Base-by-base conservation (phyloP, 148 eudicot genomes). In the Rhododendron mucronatum region DNA sequence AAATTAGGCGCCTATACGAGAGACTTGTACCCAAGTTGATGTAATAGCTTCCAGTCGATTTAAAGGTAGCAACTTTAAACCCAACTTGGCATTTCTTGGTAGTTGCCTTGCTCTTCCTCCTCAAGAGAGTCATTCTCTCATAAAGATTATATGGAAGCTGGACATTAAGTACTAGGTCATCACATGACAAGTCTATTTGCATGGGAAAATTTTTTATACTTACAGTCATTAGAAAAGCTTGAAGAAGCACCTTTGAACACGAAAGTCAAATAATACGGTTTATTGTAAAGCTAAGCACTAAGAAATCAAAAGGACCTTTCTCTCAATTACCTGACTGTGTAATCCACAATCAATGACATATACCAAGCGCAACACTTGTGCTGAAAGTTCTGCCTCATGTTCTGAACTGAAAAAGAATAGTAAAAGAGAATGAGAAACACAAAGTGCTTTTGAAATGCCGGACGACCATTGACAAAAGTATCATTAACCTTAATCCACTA, bases 341-440 rank as follows among this genome's bases (percentile, higher is more conserved):
- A 91, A 83, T 81, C 93, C 96, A 88, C 92, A 91, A 85, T 96
- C 97, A 89, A 94, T 93, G 87, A 91, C 92, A 90, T 91, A 94
- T 48, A 96, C 89, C 84, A 96, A 83, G 86, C 95, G 94, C 85
- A 96, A n/a, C 81, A 95, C 94, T 80, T 98, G 97, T 61, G 97
- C 98, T 48, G 98, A 89, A 90, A 96, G 95, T 83, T 95, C 98
- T 67, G 98, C 99, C 90, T 96, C 99, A 88, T 94, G 90, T 86
- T 92, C 94, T 79, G 88, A 89, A 86, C 99, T 96, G 93, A 76
- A 92, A 73, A 83, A 41, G 87, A 59, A 82, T 15, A 83, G 73
- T 83, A 14, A 41, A n/a, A 82, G 57, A 37, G 63, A 33, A 39
- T 57, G 23, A 45, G 47, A 63, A 48, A 53, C 83, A 81, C 21